Evolutionary conservation across 2,329 filamentous ascomycete species (phyloP).

Genomic region (Fusarium lateritium): DNA sequence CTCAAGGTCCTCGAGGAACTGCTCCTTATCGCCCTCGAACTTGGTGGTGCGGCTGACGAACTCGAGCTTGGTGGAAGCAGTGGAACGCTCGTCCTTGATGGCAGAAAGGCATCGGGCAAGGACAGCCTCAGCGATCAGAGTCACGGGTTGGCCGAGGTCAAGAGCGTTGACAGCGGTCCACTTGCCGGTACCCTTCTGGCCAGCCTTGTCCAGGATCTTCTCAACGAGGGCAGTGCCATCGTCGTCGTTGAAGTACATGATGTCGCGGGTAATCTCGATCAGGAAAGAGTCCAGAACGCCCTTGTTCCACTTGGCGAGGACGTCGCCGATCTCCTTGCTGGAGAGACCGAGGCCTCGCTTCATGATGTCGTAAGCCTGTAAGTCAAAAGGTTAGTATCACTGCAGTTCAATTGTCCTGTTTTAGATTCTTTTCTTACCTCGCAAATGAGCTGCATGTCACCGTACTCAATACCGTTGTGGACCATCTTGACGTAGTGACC

Average conservation of each 20-base stretch:
- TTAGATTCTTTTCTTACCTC: constrained; percentile 75
- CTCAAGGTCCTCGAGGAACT: constrained; percentile 97
- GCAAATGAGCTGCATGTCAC: constrained; percentile 99
- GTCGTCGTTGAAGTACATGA: constrained; percentile 98
- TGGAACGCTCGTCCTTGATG: constrained; percentile 92
- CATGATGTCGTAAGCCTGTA: constrained; percentile 98
- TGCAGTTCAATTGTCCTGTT: background rate
- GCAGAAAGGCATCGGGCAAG: constrained; percentile 94
- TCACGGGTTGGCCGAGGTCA: constrained; percentile 98
- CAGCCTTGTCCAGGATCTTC: constrained; percentile 99
- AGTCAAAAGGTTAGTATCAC: constrained; percentile 39
- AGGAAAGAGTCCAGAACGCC: constrained; percentile 99
- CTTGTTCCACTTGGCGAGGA: constrained; percentile 97
- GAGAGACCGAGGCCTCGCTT: constrained; percentile 94
- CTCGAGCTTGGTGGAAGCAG: constrained; percentile 83
- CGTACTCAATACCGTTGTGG: constrained; percentile 99
- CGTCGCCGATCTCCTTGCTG: constrained; percentile 96
- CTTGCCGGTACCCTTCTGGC: constrained; percentile 99
- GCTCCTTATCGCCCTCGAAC: constrained; percentile 91
- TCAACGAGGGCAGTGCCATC: constrained; percentile 92
- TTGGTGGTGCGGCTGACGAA: constrained; percentile 80
- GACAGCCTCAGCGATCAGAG: constrained; percentile 96
- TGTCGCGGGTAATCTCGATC: constrained; percentile 98
- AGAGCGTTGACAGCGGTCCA: constrained; percentile 99
- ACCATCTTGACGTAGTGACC: constrained; percentile 99